Evolutionary conservation across 2,329 filamentous ascomycete species (phyloP).

Genomic region (Chaetomium sp.): DNA sequence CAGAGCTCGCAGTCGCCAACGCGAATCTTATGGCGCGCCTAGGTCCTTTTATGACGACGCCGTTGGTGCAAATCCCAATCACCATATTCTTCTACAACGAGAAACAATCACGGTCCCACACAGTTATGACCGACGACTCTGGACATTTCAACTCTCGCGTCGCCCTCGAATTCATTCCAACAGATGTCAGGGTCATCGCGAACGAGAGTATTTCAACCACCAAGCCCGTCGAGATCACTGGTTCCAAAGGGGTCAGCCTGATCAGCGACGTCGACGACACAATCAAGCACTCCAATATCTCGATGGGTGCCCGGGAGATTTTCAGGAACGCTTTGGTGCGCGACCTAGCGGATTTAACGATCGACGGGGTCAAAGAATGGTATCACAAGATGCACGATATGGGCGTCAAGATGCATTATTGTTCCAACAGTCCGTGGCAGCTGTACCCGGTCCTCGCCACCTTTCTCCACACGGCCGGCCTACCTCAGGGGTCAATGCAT

Average conservation of each 20-base stretch:
- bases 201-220: slow-evolving; percentile 82
- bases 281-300: slow-evolving; percentile 92
- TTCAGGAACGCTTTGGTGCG: slow-evolving; percentile 95
- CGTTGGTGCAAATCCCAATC: slow-evolving; percentile 74
- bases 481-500: slow-evolving; percentile 89
- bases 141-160: slow-evolving; percentile 85
- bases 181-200: slow-evolving; percentile 82
- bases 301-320: slow-evolving; percentile 84
- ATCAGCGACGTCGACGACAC: slow-evolving; percentile 99
- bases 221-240: slow-evolving; percentile 75
- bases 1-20: slow-evolving; percentile 79
- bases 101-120: slow-evolving; percentile 76
- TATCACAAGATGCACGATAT: slow-evolving; percentile 75
- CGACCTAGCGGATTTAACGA: slow-evolving; percentile 76
- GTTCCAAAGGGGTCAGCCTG: slow-evolving; percentile 79
- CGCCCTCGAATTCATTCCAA: slow-evolving; percentile 85
- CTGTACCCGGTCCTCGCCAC: slow-evolving; percentile 85
- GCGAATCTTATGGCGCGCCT: slow-evolving; percentile 84
- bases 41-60: slow-evolving; percentile 85
- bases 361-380: slow-evolving; percentile 89
- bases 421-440: slow-evolving; percentile 99
- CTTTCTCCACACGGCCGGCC: slow-evolving; percentile 77
- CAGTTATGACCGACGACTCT: slow-evolving; percentile 80
- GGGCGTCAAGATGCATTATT: slow-evolving; percentile 91
- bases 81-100: slow-evolving; percentile 97